phyloP scores from a whole-genome alignment of 2,329 filamentous ascomycete species.

The Phyllosticta paracitricarpa region DNA sequence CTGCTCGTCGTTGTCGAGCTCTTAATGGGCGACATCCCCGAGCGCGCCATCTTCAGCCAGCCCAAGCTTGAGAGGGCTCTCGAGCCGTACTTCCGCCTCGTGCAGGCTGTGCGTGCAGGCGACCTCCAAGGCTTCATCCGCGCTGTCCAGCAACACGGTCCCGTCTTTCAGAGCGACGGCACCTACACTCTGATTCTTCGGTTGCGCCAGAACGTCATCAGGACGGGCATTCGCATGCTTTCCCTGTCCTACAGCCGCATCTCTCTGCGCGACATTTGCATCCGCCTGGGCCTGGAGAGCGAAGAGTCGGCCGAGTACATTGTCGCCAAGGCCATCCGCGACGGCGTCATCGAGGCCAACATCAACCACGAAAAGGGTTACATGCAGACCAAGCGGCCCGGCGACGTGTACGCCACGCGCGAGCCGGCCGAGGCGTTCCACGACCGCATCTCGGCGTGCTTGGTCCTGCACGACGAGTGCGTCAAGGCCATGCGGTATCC shows the following conservation, averaged over 20 bases:
- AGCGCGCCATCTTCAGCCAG: slow-evolving; percentile 87
- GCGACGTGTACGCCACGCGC: slow-evolving; percentile 89
- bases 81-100: slow-evolving; percentile 85
- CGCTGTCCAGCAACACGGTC: slow-evolving; percentile 69
- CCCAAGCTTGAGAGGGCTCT: slow-evolving; percentile 77
- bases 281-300: slow-evolving; percentile 82
- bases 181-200: slow-evolving; percentile 94
- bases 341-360: slow-evolving; percentile 86
- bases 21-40: slow-evolving; percentile 96
- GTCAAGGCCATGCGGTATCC: slow-evolving; percentile 99
- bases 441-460: slow-evolving; percentile 84
- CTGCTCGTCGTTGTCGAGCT: slow-evolving; percentile 93
- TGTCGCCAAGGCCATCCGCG: slow-evolving; percentile 94
- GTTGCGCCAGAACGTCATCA: slow-evolving; percentile 96
- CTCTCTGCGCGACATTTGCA: slow-evolving; percentile 92
- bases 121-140: slow-evolving; percentile 90
- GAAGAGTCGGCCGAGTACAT: slow-evolving; percentile 99
- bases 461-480: slow-evolving; percentile 90
- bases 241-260: slow-evolving; percentile 96
- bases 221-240: slow-evolving; percentile 98
- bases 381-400: slow-evolving; percentile 93
- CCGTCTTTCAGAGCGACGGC: slow-evolving; percentile 82
- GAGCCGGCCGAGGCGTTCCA: slow-evolving; percentile 97
- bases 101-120: slow-evolving; percentile 92
- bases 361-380: slow-evolving; percentile 83